Evolutionary conservation across 2,329 filamentous ascomycete species (phyloP), one percentile per base, ranked within the genome.

Genomic region (Rasamsonia emersonii): DNA sequence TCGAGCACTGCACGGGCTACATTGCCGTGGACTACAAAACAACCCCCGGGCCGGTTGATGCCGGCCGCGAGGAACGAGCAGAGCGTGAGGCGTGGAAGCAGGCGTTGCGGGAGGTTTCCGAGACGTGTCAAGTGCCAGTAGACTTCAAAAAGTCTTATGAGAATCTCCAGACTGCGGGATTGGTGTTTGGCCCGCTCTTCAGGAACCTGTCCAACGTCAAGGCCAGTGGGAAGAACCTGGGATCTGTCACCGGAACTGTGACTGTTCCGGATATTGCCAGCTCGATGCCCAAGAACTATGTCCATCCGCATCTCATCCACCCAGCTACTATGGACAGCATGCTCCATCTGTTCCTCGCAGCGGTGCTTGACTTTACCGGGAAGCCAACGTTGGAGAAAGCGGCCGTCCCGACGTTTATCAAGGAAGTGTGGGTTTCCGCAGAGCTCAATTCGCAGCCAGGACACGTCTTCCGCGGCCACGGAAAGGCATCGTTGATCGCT

Each of bases 311-410:
- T 34, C 20, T 58, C 4, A 53, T 61, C 13, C 58, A 61, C 18
- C 58, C 58, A 6, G 43, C 48, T 8, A 58, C 56, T 3, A 44
- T 61, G 39, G 55, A 61, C 16, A 51, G 43, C 27, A 47, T 58
- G 38, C 45, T 60, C 10, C 52, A 56, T 21, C 36, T 49, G 24
- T 44, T 49, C 19, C 43, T 55, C 20, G 37, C 46, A 3, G 45
- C 49, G 2, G 38, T 51, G 3, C 34, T 49, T 21, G 49, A 54
- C 26, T 30, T 44, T 19, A 45, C 36, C 6, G 41, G 45, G 2
- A 39, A 42, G 11, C 15, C 39, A 4, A 43, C 37, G 4, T 30
- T 58, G 3, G 38, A 45, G 16, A 36, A 36, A 11, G 40, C 51
- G 3, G 43, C 46, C 26, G 33, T 58, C 3, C 54, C 54, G 7